Percentiles rank a stretch among this genome's conserved stretches.
Conservation (phyloP, 1,284 basidiomycete species). For the Austroboletus rostrupii region DNA sequence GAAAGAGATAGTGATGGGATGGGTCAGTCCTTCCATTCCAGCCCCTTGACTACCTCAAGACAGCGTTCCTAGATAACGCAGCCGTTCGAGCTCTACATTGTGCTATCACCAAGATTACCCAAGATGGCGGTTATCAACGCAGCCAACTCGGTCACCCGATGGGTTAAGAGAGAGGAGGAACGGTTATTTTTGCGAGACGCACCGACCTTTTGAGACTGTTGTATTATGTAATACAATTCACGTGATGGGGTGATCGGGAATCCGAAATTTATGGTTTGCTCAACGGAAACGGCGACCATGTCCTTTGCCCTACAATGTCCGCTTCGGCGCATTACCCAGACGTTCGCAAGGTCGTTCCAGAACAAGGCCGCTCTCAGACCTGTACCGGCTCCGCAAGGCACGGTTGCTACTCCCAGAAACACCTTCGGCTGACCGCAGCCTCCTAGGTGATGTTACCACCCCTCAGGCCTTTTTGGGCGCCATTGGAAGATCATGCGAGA, state of each 20-base stretch:
- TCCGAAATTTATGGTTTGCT: neutral
- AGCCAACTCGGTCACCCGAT: conserved; percentile 84
- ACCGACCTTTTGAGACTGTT: conserved; percentile 68
- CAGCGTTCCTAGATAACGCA: conserved; percentile 70
- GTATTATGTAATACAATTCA: neutral
- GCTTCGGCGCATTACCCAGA: conserved; percentile 15
- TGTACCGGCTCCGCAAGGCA: conserved; percentile 22
- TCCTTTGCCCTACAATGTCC: conserved; percentile 20
- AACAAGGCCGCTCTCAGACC: conserved; percentile 37
- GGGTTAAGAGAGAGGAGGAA: conserved; percentile 86
- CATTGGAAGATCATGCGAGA: conserved; percentile 64
- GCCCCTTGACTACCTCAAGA: neutral
- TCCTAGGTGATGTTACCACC: conserved; percentile 41
- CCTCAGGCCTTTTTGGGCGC: conserved; percentile 65
- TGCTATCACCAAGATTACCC: conserved; percentile 77
- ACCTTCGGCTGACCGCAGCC: conserved; percentile 10
- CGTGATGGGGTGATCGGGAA: neutral
- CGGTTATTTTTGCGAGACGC: conserved; percentile 83
- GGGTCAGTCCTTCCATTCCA: conserved; percentile 50
- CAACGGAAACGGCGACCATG: conserved; percentile 9
- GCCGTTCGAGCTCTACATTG: conserved; percentile 88
- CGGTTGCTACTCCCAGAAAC: neutral
- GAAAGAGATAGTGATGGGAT: conserved; percentile 85
- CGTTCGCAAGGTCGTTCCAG: conserved; percentile 36
- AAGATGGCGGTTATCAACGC: conserved; percentile 83